These are phyloP conservation scores for Stachybotrys elegans DNA, from an alignment of 2,329 filamentous ascomycete species.

Conservation along the genomic window DNA sequence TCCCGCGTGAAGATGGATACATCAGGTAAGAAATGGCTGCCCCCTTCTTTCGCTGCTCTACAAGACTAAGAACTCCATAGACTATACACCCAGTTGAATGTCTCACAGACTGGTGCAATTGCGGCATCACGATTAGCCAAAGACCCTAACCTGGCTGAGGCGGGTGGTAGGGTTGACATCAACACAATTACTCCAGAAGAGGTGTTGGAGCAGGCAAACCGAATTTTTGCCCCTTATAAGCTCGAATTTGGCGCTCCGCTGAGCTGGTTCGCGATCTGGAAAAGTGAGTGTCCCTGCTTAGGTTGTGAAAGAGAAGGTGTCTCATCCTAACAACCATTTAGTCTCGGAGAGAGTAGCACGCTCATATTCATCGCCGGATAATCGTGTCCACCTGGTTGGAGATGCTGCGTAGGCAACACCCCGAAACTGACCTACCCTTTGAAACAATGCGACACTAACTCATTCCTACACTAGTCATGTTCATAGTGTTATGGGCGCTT, in stretches of 20 bases:
- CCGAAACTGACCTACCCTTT: background rate
- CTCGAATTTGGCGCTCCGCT: conserved; percentile 22
- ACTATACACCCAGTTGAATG: conserved; percentile 24
- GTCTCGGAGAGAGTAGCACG: conserved; percentile 27
- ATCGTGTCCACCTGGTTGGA: conserved; percentile 23
- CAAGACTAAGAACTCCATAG: conserved; percentile 7
- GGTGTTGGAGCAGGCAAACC: conserved; percentile 25
- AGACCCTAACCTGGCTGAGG: conserved; percentile 17
- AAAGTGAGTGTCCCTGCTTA: conserved; percentile 11
- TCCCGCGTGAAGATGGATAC: conserved; percentile 26
- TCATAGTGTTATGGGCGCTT: conserved; percentile 28
- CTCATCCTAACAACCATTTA: background rate
- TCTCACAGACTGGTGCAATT: conserved; percentile 16
- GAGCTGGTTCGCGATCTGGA: conserved; percentile 30
- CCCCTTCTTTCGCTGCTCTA: too few species aligned
- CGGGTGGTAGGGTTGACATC: conserved; percentile 20
- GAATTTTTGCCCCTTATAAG: conserved; percentile 25
- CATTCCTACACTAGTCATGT: conserved; percentile 17
- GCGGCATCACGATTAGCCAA: conserved; percentile 15
- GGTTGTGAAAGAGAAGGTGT: background rate
- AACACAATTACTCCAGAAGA: conserved; percentile 28
- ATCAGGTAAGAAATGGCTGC: conserved; percentile 13
- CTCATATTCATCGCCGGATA: conserved; percentile 22
- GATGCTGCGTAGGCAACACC: conserved; percentile 21
- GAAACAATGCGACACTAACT: background rate